Percentiles rank a stretch among this genome's conserved stretches.
Evolutionary conservation across 345 rosid genomes (phyloP).

Genomic region (Citrus australasica): DNA sequence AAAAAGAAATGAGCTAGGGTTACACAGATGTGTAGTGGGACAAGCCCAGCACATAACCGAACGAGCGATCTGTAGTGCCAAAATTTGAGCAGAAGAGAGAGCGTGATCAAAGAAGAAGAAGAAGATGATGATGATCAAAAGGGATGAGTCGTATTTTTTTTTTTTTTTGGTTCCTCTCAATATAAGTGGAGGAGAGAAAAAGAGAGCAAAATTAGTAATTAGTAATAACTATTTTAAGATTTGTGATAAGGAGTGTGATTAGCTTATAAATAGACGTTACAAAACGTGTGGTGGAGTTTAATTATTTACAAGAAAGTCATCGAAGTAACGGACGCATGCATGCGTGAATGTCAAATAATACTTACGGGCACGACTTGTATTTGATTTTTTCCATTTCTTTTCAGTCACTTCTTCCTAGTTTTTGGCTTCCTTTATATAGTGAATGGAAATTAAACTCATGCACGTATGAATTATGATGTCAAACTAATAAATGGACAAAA

Average conservation of each 20-base stretch:
- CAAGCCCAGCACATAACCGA: not conserved
- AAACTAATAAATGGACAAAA: not conserved
- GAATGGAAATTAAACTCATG: not conserved
- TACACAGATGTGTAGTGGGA: not conserved
- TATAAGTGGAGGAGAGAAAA: conserved; percentile 8
- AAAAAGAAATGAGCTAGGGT: not conserved
- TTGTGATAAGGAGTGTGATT: not conserved
- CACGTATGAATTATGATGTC: not conserved
- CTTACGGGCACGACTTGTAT: conserved; percentile 18
- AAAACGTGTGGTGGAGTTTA: conserved; percentile 20
- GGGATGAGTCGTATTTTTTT: not conserved
- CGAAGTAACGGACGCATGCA: not conserved
- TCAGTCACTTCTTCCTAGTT: not conserved
- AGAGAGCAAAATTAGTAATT: not conserved
- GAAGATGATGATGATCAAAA: not conserved
- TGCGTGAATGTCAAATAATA: conserved; percentile 7
- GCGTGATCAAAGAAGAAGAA: not conserved
- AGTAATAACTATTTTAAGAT: not conserved
- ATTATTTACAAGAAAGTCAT: conserved; percentile 6
- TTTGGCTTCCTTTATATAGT: not conserved
- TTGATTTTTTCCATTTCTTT: not conserved
- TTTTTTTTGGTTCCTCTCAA: not conserved
- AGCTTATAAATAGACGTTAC: conserved; percentile 16
- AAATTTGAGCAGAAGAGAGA: conserved; percentile 5
- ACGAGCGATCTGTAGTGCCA: not conserved